Evolutionary conservation across 2,329 filamentous ascomycete genomes (phyloP).

Genomic region (Beauveria medogensis): DNA sequence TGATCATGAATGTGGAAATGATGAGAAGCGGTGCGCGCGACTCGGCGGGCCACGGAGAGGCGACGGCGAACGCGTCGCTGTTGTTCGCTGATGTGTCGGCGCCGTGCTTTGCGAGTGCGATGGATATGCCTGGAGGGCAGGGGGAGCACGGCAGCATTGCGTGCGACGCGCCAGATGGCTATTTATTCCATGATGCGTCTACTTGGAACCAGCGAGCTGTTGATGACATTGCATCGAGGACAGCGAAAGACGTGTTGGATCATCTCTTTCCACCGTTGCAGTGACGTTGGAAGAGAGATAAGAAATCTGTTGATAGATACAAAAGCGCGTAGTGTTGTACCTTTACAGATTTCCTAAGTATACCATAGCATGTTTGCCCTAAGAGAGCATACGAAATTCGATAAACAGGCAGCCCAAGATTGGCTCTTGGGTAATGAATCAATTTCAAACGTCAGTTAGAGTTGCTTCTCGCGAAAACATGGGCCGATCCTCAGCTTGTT

Average conservation of each 20-base stretch:
- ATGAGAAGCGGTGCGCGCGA: neutral
- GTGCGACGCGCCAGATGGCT: conserved; percentile 37
- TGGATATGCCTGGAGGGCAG: conserved; percentile 11
- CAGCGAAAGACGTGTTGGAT: conserved; percentile 16
- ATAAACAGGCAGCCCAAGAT: too few relatives aligned
- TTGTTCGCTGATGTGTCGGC: neutral
- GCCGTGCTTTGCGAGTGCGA: conserved; percentile 13
- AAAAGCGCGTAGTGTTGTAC: too few relatives aligned
- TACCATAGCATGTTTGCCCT: too few relatives aligned
- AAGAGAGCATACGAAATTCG: too few relatives aligned
- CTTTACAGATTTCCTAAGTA: too few relatives aligned
- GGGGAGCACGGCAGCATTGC: conserved; percentile 14
- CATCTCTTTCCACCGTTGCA: conserved; percentile 16
- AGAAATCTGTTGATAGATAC: too few relatives aligned
- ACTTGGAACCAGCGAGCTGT: conserved; percentile 31
- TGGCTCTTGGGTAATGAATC: too few relatives aligned
- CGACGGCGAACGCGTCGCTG: neutral
- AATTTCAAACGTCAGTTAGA: too few relatives aligned
- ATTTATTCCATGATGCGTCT: conserved; percentile 46
- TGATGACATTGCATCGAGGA: conserved; percentile 15
- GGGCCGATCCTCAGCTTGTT: too few relatives aligned
- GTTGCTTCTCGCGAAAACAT: too few relatives aligned
- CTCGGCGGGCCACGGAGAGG: neutral
- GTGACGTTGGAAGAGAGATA: too few relatives aligned
- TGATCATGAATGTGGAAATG: neutral